Conservation (phyloP, 2,329 filamentous ascomycete genomes). For the Trichophyton verrucosum region DNA sequence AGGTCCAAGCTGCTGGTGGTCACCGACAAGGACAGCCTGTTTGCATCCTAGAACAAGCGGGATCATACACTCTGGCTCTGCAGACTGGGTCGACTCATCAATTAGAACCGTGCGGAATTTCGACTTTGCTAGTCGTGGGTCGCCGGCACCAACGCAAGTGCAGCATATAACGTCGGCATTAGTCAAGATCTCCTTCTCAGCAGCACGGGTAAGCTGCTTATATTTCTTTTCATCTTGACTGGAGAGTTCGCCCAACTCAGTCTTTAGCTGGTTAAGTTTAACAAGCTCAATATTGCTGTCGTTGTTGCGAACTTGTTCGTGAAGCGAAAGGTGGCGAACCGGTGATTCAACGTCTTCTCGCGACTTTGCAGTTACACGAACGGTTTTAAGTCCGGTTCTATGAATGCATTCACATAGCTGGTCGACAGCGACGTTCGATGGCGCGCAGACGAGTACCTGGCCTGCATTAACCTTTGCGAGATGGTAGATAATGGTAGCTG, state of each 20-base stretch:
- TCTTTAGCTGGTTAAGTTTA: slow-evolving; percentile 88
- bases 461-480: slow-evolving; percentile 88
- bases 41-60: slow-evolving; percentile 94
- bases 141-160: slow-evolving; percentile 93
- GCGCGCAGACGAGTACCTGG: slow-evolving; percentile 90
- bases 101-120: slow-evolving; percentile 98
- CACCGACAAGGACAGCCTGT: slow-evolving; percentile 95
- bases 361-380: slow-evolving; percentile 96
- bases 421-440: slow-evolving; percentile 96
- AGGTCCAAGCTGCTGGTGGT: slow-evolving; percentile 93
- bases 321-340: slow-evolving; percentile 85
- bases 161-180: slow-evolving; percentile 98
- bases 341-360: slow-evolving; percentile 98
- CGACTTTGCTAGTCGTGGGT: slow-evolving; percentile 89
- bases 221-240: slow-evolving; percentile 98
- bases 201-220: slow-evolving; percentile 85
- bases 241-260: slow-evolving; percentile 77
- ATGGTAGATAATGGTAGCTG: slow-evolving; percentile 96
- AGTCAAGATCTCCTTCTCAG: slow-evolving; percentile 85
- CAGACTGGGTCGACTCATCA: slow-evolving; percentile 95
- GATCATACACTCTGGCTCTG: slow-evolving; percentile 98
- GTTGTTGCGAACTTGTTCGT: slow-evolving; percentile 95
- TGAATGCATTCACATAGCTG: slow-evolving; percentile 97
- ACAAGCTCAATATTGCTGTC: slow-evolving; percentile 88
- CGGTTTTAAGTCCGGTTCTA: slow-evolving; percentile 85